phyloP scores from a whole-genome alignment of 345 rosid species.

The Syzygium grande region DNA sequence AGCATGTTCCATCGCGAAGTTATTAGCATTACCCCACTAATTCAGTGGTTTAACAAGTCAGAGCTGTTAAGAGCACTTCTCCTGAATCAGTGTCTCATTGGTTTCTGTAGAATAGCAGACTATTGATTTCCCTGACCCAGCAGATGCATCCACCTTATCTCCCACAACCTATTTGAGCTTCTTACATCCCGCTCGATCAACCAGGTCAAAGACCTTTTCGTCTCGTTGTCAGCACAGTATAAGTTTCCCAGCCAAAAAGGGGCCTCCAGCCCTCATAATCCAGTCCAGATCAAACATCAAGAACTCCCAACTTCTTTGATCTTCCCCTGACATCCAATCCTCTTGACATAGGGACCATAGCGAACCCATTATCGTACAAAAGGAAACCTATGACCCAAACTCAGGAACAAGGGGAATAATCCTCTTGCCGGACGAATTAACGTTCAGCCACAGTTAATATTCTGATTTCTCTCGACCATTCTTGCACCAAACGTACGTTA shows the following conservation, averaged over 20 bases:
- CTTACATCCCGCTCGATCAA: conserved; percentile 80
- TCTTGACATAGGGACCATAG: conserved; percentile 62
- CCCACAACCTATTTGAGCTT: conserved; percentile 37
- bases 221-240: conserved; percentile 34
- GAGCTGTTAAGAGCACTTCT: too few relatives aligned
- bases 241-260: conserved; percentile 83
- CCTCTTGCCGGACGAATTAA: conserved; percentile 88
- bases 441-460: conserved; percentile 68
- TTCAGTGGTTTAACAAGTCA: not conserved
- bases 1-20: not conserved
- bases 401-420: conserved; percentile 70
- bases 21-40: not conserved
- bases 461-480: conserved; percentile 64
- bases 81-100: too few relatives aligned
- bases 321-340: conserved; percentile 58
- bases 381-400: conserved; percentile 83
- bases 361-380: conserved; percentile 73
- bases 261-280: conserved; percentile 67
- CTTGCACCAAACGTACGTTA: conserved; percentile 65
- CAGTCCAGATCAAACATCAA: conserved; percentile 88
- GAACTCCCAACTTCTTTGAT: conserved; percentile 82
- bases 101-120: too few relatives aligned
- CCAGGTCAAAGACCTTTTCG: conserved; percentile 53
- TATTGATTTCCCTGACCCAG: too few relatives aligned
- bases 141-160: too few relatives aligned